Percentiles rank a stretch among this genome's conserved stretches.
These are phyloP conservation scores for Acanthamoeba healyi DNA, from an alignment of 208 protist genomes.

Conservation along the genomic window DNA sequence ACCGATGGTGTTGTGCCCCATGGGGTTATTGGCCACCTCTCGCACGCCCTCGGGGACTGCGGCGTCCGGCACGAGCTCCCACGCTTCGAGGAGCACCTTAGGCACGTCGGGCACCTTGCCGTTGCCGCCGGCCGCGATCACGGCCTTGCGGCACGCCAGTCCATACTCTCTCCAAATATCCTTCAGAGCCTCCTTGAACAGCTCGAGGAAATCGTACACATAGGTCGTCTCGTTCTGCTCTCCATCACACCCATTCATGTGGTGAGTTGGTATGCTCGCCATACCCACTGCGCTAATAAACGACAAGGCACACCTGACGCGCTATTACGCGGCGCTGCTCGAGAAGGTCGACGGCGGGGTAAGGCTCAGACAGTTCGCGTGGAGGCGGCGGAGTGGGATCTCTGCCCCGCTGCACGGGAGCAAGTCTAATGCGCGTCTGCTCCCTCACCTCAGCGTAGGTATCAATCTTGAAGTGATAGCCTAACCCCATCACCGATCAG, in stretches of 20 bases:
- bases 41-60: neutral
- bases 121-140: neutral
- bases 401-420: neutral
- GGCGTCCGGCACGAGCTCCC: slow-evolving; percentile 19
- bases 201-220: slow-evolving; percentile 95
- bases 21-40: slow-evolving; percentile 80
- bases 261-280: slow-evolving; percentile 70
- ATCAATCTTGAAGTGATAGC: slow-evolving; percentile 87
- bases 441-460: slow-evolving; percentile 91
- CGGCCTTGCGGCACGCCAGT: neutral
- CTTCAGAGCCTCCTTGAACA: slow-evolving; percentile 93
- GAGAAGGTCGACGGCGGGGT: slow-evolving; percentile 28
- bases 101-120: neutral
- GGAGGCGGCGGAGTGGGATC: neutral
- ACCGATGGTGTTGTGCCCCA: slow-evolving; percentile 92
- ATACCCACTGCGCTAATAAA: slow-evolving; percentile 61
- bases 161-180: slow-evolving; percentile 91
- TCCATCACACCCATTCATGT: no score
- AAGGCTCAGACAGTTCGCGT: slow-evolving; percentile 50
- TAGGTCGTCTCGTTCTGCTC: slow-evolving; percentile 95
- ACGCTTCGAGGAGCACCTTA: slow-evolving; percentile 22
- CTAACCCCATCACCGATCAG: neutral
- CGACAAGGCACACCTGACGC: slow-evolving; percentile 1
- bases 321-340: slow-evolving; percentile 58
- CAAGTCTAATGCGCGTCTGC: neutral